Conservation (phyloP, 179 eudicot species). For the Beta macrorhiza region DNA sequence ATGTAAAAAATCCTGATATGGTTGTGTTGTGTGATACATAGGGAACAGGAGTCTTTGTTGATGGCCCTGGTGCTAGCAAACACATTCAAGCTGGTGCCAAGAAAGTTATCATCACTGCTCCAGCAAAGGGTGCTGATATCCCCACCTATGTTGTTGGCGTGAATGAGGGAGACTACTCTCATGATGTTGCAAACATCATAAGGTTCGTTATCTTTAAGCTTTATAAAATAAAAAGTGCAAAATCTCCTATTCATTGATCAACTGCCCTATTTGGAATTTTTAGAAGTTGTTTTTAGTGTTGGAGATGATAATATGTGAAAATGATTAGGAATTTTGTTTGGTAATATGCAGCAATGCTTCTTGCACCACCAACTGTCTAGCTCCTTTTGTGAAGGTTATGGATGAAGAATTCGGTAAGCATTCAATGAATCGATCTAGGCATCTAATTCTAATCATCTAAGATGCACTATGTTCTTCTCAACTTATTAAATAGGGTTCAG, state of each 20-base stretch:
- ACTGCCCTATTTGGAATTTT: background rate
- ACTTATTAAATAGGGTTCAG: too few relatives aligned
- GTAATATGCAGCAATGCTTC: constrained; percentile 77
- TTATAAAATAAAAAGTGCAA: too few relatives aligned
- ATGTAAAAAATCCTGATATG: background rate
- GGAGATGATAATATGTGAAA: background rate
- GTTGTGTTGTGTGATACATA: constrained; percentile 21
- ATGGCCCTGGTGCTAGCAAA: constrained; percentile 97
- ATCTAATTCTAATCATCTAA: background rate
- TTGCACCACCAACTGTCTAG: constrained; percentile 98
- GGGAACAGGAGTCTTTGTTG: constrained; percentile 99
- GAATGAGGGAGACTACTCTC: constrained; percentile 71
- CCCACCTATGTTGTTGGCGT: constrained; percentile 97
- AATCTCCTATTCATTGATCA: background rate
- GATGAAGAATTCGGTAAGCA: constrained; percentile 82
- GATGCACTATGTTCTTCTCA: background rate
- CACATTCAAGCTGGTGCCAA: constrained; percentile 99
- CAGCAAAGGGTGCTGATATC: constrained; percentile 97
- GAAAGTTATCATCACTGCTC: constrained; percentile 98
- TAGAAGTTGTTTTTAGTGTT: background rate
- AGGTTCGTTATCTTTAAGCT: constrained; percentile 42
- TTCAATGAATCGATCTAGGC: background rate
- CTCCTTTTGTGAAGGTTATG: constrained; percentile 89
- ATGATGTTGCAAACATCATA: constrained; percentile 81
- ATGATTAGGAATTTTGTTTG: constrained; percentile 8